Conservation (phyloP, 2,329 filamentous ascomycete genomes). For the Aureobasidium sp. region DNA sequence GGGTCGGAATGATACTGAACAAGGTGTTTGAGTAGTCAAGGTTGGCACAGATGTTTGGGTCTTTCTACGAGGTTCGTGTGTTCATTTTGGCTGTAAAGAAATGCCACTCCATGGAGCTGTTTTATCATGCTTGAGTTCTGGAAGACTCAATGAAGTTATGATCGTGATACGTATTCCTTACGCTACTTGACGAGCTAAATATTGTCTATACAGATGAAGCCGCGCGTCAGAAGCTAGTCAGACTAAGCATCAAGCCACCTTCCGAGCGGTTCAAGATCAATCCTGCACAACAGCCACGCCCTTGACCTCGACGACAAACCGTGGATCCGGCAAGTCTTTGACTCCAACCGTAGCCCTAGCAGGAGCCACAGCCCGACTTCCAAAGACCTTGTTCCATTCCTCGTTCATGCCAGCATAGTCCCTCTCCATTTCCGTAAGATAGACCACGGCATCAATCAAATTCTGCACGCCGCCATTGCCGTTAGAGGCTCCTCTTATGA, state of each 20-base stretch:
- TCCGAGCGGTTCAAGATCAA: neutral
- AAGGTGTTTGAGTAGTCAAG: neutral
- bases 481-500: neutral
- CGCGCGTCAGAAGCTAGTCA: too few relatives aligned
- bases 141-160: too few relatives aligned
- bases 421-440: constrained; percentile 36
- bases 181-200: too few relatives aligned
- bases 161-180: too few relatives aligned
- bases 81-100: neutral
- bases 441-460: constrained; percentile 29
- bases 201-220: neutral
- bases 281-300: neutral
- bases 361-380: constrained; percentile 32
- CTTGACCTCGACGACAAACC: neutral
- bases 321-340: neutral
- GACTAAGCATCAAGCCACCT: neutral
- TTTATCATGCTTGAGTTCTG: too few relatives aligned
- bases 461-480: neutral
- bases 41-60: neutral
- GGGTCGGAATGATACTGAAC: neutral
- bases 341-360: constrained; percentile 25
- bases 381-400: constrained; percentile 41
- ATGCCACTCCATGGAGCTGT: too few relatives aligned
- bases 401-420: constrained; percentile 42
- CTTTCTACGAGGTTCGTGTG: neutral